These are phyloP conservation scores for Penicillium crustosum DNA, from an alignment of 2,329 filamentous ascomycete genomes.

Conservation along the genomic window DNA sequence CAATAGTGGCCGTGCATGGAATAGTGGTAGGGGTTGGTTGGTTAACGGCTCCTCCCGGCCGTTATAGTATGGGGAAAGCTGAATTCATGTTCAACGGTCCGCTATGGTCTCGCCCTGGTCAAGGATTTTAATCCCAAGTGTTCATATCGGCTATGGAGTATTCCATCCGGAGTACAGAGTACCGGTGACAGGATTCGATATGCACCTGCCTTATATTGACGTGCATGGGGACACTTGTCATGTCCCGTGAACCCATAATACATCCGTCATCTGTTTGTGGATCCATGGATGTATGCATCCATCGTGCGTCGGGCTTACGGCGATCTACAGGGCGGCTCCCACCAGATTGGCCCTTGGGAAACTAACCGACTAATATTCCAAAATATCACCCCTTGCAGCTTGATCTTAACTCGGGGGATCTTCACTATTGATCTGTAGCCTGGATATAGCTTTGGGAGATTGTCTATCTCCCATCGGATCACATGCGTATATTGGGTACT, in stretches of 20 bases:
- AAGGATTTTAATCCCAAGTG: neutral
- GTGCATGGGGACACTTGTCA: neutral
- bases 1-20: constrained; percentile 3
- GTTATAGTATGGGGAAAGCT: constrained; percentile 18
- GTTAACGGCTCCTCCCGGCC: constrained; percentile 22
- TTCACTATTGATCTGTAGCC: neutral
- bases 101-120: constrained; percentile 14
- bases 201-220: neutral
- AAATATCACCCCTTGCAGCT: neutral
- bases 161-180: neutral
- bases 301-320: neutral
- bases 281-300: neutral
- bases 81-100: constrained; percentile 13
- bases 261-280: neutral
- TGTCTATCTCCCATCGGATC: neutral
- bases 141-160: too few species aligned
- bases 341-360: neutral
- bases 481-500: neutral
- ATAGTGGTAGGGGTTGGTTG: constrained; percentile 1
- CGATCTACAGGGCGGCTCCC: constrained; percentile 18
- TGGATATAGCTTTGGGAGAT: neutral
- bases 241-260: neutral
- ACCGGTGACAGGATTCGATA: neutral
- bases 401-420: neutral
- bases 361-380: neutral